Conservation (phyloP, 2,329 filamentous ascomycete species). For the Fusarium bulbicola region DNA sequence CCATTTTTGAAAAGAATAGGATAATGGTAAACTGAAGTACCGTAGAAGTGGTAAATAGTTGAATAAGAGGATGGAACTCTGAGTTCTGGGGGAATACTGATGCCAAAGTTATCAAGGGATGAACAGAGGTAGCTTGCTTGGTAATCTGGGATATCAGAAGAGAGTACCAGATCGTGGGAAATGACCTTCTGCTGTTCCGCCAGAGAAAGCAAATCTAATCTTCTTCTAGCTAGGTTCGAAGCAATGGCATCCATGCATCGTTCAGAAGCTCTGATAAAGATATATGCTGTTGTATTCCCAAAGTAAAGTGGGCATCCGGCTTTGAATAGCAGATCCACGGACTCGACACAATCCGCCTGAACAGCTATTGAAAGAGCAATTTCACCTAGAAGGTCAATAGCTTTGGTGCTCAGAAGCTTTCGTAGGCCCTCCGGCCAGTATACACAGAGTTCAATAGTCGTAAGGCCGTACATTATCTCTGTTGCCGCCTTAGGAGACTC, state of each 20-base stretch:
- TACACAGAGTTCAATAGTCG: rapidly evolving
- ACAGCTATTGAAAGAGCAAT: rapidly evolving
- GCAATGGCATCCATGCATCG: background rate
- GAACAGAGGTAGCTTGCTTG: background rate
- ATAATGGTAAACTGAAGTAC: background rate
- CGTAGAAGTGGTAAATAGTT: rapidly evolving
- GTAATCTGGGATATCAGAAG: rapidly evolving
- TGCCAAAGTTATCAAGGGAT: background rate
- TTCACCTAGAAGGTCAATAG: rapidly evolving
- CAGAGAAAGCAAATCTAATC: background rate
- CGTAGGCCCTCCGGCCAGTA: background rate
- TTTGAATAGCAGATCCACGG: background rate
- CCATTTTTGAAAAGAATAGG: background rate
- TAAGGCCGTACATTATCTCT: no score
- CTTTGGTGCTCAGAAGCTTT: rapidly evolving
- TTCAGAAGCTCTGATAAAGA: rapidly evolving
- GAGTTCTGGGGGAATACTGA: rapidly evolving
- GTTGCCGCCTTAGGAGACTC: no score
- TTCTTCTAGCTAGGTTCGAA: background rate
- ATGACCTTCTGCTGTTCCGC: rapidly evolving
- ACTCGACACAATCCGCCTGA: rapidly evolving
- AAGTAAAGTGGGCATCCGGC: no score
- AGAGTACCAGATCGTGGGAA: rapidly evolving
- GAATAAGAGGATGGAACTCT: background rate
- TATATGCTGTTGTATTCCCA: no score